Evolutionary conservation across 225 moss, liverwort and hornwort species (phyloP).

Genomic region (Straminergon stramineum): DNA sequence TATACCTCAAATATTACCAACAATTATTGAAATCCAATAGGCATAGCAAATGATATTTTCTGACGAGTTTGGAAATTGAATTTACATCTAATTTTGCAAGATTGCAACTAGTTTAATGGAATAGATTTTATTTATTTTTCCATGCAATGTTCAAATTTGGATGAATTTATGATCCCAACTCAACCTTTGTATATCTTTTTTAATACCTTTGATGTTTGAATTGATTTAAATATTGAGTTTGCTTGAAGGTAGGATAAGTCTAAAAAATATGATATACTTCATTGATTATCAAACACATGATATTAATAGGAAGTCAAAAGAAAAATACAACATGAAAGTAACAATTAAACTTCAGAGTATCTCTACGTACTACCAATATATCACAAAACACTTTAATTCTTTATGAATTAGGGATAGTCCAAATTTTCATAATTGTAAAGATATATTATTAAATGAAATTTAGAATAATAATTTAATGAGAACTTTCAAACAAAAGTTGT

Average conservation of each 20-base stretch:
- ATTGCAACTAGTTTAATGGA: background rate
- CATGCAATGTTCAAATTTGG: background rate
- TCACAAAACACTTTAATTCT: background rate
- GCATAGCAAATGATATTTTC: background rate
- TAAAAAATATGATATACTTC: background rate
- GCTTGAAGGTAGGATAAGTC: background rate
- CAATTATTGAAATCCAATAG: background rate
- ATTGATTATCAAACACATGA: background rate
- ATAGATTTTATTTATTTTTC: background rate
- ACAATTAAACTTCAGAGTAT: background rate
- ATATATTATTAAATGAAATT: background rate
- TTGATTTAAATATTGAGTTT: background rate
- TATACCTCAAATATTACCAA: background rate
- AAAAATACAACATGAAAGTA: background rate
- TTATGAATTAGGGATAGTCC: accelerated
- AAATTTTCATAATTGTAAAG: background rate
- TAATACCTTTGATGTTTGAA: background rate
- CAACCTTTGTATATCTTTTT: accelerated
- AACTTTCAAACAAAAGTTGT: background rate
- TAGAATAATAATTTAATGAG: background rate
- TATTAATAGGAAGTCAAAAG: background rate
- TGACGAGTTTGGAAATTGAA: background rate
- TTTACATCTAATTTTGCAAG: background rate
- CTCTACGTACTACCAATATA: background rate
- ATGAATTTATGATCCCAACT: background rate